These are phyloP conservation scores for Argentina anserina DNA, from an alignment of 306 rosid species.

Conservation along the genomic window DNA sequence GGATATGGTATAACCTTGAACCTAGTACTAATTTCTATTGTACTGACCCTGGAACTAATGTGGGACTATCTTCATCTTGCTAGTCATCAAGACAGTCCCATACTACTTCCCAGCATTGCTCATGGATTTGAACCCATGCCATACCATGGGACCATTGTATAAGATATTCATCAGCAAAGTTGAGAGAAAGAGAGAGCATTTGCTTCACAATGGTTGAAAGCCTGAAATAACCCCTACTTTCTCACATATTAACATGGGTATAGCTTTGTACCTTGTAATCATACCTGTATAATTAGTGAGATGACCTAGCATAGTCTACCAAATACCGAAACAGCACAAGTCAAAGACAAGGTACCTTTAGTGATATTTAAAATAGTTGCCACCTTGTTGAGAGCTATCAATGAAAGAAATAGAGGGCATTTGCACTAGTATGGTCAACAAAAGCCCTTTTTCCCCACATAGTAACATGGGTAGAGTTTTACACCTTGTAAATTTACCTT, in stretches of 20 bases:
- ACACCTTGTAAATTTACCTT: too few species aligned
- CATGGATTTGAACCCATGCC: not conserved
- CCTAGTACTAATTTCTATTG: not conserved
- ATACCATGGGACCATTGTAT: not conserved
- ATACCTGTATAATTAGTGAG: not conserved
- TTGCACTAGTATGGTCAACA: too few species aligned
- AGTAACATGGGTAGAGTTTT: too few species aligned
- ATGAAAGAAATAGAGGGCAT: too few species aligned
- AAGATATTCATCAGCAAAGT: not conserved
- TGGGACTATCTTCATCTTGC: conserved; percentile 1
- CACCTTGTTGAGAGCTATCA: not conserved
- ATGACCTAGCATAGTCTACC: not conserved
- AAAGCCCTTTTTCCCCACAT: too few species aligned
- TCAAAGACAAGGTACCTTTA: not conserved
- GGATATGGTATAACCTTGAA: not conserved
- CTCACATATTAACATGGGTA: not conserved
- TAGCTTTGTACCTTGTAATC: not conserved
- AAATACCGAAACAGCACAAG: not conserved
- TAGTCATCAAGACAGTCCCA: not conserved
- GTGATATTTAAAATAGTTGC: not conserved
- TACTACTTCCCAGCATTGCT: not conserved
- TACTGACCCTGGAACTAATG: not conserved
- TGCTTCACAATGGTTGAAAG: not conserved
- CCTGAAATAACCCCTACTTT: not conserved
- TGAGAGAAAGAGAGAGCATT: not conserved